phyloP scores from a whole-genome alignment of 257 asterid species.

The Solanum tarapatanum region DNA sequence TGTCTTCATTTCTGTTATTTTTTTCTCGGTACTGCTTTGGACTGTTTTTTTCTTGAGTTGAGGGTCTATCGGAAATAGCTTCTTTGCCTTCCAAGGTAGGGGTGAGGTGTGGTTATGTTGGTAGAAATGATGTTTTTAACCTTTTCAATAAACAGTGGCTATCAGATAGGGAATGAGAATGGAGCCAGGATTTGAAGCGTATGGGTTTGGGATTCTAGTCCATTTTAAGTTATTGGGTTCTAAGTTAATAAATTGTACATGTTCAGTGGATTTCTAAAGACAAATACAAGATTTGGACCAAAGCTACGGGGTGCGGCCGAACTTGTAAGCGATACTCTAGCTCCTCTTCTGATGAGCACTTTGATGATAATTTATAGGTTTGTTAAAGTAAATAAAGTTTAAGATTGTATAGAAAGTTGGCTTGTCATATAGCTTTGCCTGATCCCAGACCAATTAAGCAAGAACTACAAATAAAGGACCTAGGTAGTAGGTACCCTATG shows the following conservation, averaged over 20 bases:
- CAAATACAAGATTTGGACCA: not conserved
- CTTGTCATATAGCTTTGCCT: not conserved
- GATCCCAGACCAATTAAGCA: not conserved
- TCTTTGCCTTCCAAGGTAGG: not conserved
- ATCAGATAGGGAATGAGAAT: not conserved
- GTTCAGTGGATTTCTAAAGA: not conserved
- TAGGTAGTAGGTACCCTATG: not conserved
- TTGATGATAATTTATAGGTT: not conserved
- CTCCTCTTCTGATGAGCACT: not conserved
- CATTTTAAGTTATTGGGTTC: not conserved
- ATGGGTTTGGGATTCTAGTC: not conserved
- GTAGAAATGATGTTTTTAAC: not conserved
- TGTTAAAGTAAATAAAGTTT: not conserved
- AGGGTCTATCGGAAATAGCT: not conserved
- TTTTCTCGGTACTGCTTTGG: not conserved
- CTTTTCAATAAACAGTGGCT: not conserved
- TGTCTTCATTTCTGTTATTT: not conserved
- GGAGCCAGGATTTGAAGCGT: not conserved
- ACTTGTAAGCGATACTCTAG: not conserved
- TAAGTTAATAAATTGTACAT: not conserved
- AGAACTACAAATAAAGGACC: not conserved
- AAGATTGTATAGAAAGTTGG: not conserved
- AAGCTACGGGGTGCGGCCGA: not conserved
- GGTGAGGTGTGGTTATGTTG: not conserved
- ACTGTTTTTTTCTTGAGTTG: not conserved